Base-by-base conservation (phyloP, 2,329 filamentous ascomycete genomes). In the Colletotrichum cordylinicola region DNA sequence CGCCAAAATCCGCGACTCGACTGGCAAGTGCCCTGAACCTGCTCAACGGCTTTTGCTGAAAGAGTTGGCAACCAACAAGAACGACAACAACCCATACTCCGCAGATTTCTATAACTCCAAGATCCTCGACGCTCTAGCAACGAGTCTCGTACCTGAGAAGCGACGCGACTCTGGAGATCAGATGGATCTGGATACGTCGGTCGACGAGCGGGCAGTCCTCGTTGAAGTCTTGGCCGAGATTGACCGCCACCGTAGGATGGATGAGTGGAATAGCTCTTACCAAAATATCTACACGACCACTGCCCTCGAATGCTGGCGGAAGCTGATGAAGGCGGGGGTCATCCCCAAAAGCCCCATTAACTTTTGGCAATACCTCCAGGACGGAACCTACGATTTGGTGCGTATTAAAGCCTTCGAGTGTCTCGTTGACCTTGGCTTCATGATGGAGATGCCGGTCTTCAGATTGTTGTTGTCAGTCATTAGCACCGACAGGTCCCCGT, bases 1-100 rank as follows among this genome's bases (percentile, higher is more conserved):
- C 78, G 92, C 96, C 4, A 90, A 91, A 77, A 92, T 98, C 64
- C 92, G 95, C 67, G 94, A 96, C 80, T 87, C 88, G 52, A 90
- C 93, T 70, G 94, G 95, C 48, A 94, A 92, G 80, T 96, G 96
- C 70, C 96, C 96, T 0, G 88, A 93, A 81, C 89, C 93, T 68
- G 95, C 95, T 7, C 94, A 96, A 73, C 91, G 91, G 52, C 98
- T 98, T 83, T 91, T 99, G 64, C 91, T 98, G 27, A 96, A 98
- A 79, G 94, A 98, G 82, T 88, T 99, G 39, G 93, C 94, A 65
- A 96, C 96, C 86, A 99, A 99, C 82, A 96, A 99, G 85, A 99
- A 99, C 82, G 93, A 94, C 4, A 94, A 94, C 76, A 99, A 99
- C 80, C 86, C 93, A 66, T 98, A 92, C 81, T 98, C 96, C 7